These are phyloP conservation scores for Cyclocybe cylindracea DNA, from an alignment of 768 basidiomycete species.

Conservation along the genomic window DNA sequence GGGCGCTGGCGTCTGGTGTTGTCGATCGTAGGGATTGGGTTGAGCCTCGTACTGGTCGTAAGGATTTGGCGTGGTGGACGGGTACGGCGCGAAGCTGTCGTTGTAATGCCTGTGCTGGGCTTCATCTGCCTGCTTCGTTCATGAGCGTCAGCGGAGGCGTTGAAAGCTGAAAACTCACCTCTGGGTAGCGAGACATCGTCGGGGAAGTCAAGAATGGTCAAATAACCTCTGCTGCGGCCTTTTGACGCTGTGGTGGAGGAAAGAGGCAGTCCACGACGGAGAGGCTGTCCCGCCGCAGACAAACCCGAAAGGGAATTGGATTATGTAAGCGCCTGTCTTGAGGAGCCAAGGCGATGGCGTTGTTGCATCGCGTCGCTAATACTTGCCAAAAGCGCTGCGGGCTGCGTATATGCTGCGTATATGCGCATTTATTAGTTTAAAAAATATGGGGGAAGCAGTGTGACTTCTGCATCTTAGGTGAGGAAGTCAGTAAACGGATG, in stretches of 20 bases:
- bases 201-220: neutral
- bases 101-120: slow-evolving; percentile 64
- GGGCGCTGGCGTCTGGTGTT: slow-evolving; percentile 14
- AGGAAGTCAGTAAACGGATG: too few species aligned
- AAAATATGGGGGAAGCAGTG: too few species aligned
- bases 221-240: neutral
- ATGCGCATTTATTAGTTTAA: too few species aligned
- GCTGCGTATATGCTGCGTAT: too few species aligned
- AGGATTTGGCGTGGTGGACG: slow-evolving; percentile 33
- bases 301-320: neutral
- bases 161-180: slow-evolving; percentile 17
- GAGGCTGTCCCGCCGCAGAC: slow-evolving; percentile 8
- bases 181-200: slow-evolving; percentile 36
- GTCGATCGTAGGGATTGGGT: slow-evolving; percentile 23
- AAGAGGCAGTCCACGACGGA: neutral
- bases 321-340: neutral
- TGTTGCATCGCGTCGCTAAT: neutral
- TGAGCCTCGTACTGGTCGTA: slow-evolving; percentile 41
- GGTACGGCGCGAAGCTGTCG: slow-evolving; percentile 62
- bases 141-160: neutral
- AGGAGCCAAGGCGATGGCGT: neutral
- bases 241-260: neutral
- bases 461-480: too few species aligned
- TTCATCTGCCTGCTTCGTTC: slow-evolving; percentile 56
- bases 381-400: neutral